Conservation (phyloP, 2,329 filamentous ascomycete species). For the Dichotomopilus funicola region DNA sequence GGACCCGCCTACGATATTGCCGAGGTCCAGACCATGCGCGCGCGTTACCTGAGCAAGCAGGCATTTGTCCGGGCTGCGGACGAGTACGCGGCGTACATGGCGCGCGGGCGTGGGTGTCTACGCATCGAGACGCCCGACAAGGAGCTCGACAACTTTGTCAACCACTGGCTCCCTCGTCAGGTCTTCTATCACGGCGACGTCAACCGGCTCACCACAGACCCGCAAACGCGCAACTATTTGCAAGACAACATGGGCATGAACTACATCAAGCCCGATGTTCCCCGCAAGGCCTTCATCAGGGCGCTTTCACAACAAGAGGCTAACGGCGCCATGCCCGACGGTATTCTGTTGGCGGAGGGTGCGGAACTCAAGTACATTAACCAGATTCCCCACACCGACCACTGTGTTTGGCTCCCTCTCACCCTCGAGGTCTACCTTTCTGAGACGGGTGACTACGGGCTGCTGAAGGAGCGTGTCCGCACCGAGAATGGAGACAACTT, state of each 20-base stretch:
- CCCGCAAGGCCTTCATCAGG: constrained; percentile 42
- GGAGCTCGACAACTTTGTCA: constrained; percentile 51
- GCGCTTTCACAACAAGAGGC: constrained; percentile 48
- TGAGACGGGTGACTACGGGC: constrained; percentile 47
- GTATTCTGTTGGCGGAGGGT: constrained; percentile 46
- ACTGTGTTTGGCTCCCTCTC: constrained; percentile 53
- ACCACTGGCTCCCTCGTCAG: constrained; percentile 53
- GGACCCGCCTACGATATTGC: constrained; percentile 47
- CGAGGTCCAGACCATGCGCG: constrained; percentile 40
- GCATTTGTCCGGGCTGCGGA: constrained; percentile 40
- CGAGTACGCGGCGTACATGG: constrained; percentile 46
- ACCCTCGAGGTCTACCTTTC: constrained; percentile 48
- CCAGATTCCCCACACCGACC: constrained; percentile 54
- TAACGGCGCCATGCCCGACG: constrained; percentile 52
- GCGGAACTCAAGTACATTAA: constrained; percentile 56
- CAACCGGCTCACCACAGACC: constrained; percentile 52
- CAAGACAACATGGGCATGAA: constrained; percentile 58
- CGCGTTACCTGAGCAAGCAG: constrained; percentile 43
- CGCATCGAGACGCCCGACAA: constrained; percentile 48
- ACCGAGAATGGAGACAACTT: constrained; percentile 38
- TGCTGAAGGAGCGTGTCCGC: constrained; percentile 40
- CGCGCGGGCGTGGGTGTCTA: constrained; percentile 44
- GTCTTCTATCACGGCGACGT: constrained; percentile 54
- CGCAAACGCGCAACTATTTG: constrained; percentile 53
- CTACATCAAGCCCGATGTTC: constrained; percentile 45